These are phyloP conservation scores for Neonectria ditissima DNA, from an alignment of 2,329 filamentous ascomycete genomes.

Conservation along the genomic window DNA sequence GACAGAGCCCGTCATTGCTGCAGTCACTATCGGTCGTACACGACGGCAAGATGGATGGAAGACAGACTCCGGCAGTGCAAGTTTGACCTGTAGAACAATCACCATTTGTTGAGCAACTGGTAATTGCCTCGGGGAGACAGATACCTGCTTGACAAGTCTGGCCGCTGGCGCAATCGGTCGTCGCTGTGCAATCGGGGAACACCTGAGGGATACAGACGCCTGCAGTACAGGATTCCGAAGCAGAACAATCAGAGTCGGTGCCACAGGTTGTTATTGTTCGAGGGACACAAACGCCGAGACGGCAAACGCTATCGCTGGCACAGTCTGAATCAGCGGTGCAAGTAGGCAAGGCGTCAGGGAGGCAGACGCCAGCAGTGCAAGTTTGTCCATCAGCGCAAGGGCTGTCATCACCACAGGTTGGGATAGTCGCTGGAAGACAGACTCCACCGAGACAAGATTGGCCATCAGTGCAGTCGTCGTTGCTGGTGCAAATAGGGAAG, in stretches of 20 bases:
- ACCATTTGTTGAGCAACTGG: not conserved
- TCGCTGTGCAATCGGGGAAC: slow-evolving; percentile 1
- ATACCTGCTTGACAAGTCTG: slow-evolving; percentile 4
- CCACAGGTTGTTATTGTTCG: too few relatives aligned
- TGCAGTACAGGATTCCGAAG: slow-evolving; percentile 4
- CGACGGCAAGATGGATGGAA: not conserved
- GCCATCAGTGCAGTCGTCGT: not conserved
- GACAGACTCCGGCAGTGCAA: slow-evolving; percentile 4
- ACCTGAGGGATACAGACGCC: slow-evolving; percentile 11
- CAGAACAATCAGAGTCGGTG: too few relatives aligned
- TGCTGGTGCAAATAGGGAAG: not conserved
- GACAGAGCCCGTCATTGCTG: not conserved
- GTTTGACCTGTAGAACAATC: not conserved
- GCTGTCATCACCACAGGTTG: not conserved
- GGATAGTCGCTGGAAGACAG: not conserved
- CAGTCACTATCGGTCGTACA: slow-evolving; percentile 4
- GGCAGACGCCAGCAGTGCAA: slow-evolving; percentile 1
- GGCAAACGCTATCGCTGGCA: slow-evolving; percentile 4
- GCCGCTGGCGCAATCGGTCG: not conserved
- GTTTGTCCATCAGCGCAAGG: not conserved
- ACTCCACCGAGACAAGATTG: slow-evolving; percentile 5
- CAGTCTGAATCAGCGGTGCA: not conserved
- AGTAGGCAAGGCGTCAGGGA: not conserved
- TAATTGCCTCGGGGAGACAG: slow-evolving; percentile 1
- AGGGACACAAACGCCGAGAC: slow-evolving; percentile 16